Conservation (phyloP, 805 yeast species). For the Lachancea mirantina region DNA sequence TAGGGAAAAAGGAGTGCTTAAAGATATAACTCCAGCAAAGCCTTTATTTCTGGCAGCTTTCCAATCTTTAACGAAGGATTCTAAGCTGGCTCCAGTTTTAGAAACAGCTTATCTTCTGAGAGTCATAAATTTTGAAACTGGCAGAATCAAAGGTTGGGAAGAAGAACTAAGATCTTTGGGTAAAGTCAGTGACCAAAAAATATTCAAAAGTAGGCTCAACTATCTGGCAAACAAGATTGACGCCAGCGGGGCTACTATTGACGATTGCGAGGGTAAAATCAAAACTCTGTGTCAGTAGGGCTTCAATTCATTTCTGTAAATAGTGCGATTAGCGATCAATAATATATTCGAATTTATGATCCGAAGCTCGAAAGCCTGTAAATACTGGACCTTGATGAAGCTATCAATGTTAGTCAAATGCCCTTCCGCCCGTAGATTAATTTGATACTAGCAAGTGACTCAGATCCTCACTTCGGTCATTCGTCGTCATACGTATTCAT, state of each 20-base stretch:
- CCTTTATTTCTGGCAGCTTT: slow-evolving; percentile 84
- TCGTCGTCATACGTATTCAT: too few species aligned
- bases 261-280: slow-evolving; percentile 35
- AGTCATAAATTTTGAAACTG: slow-evolving; percentile 52
- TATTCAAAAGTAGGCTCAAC: slow-evolving; percentile 53
- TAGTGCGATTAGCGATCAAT: too few species aligned
- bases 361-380: too few species aligned
- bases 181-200: slow-evolving; percentile 42
- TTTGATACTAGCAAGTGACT: too few species aligned
- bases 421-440: too few species aligned
- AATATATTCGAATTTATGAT: too few species aligned
- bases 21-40: slow-evolving; percentile 65
- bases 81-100: slow-evolving; percentile 47
- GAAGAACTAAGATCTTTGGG: slow-evolving; percentile 60
- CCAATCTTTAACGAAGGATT: slow-evolving; percentile 51
- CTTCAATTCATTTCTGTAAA: too few species aligned
- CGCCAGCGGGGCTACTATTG: slow-evolving; percentile 46
- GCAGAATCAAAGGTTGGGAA: slow-evolving; percentile 58
- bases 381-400: too few species aligned
- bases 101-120: slow-evolving; percentile 55
- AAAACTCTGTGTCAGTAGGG: too few species aligned
- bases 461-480: too few species aligned
- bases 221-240: slow-evolving; percentile 65
- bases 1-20: slow-evolving; percentile 71
- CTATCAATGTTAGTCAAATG: too few species aligned